phyloP scores from a whole-genome alignment of 208 protist genomes.

The Leishmania gerbilli region DNA sequence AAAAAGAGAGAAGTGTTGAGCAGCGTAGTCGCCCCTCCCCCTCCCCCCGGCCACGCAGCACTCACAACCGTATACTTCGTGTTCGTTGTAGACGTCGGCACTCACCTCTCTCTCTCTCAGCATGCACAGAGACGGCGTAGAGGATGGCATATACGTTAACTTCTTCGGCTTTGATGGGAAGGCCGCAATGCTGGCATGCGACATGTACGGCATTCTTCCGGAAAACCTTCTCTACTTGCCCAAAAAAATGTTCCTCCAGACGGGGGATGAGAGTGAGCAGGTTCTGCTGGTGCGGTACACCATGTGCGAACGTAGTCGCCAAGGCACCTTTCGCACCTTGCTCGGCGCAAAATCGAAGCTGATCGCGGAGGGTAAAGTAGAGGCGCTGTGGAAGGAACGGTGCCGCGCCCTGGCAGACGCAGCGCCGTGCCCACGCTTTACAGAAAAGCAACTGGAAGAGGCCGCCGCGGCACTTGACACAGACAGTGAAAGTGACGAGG shows the following conservation, averaged over 20 bases:
- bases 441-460: not conserved
- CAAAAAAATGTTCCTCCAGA: not conserved
- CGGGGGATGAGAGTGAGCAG: conserved; percentile 7
- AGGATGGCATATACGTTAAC: conserved; percentile 16
- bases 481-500: conserved; percentile 14
- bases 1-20: not conserved
- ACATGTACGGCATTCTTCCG: conserved; percentile 15
- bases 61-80: not conserved
- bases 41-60: not conserved
- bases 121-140: conserved; percentile 2
- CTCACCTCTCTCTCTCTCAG: not conserved
- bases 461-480: conserved; percentile 7
- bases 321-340: conserved; percentile 20
- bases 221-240: conserved; percentile 15
- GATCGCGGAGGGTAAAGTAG: conserved; percentile 6
- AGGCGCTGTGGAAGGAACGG: conserved; percentile 14
- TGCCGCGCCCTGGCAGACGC: not conserved
- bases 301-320: conserved; percentile 18
- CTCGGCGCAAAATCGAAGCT: conserved; percentile 17
- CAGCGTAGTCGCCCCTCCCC: not conserved
- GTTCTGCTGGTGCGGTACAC: conserved; percentile 19
- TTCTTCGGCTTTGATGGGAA: conserved; percentile 15
- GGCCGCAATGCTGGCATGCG: conserved; percentile 15
- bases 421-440: conserved; percentile 5
- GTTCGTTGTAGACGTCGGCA: not conserved